phyloP scores from a whole-genome alignment of 148 eudicot genomes.

The Pouteria glomerata region DNA sequence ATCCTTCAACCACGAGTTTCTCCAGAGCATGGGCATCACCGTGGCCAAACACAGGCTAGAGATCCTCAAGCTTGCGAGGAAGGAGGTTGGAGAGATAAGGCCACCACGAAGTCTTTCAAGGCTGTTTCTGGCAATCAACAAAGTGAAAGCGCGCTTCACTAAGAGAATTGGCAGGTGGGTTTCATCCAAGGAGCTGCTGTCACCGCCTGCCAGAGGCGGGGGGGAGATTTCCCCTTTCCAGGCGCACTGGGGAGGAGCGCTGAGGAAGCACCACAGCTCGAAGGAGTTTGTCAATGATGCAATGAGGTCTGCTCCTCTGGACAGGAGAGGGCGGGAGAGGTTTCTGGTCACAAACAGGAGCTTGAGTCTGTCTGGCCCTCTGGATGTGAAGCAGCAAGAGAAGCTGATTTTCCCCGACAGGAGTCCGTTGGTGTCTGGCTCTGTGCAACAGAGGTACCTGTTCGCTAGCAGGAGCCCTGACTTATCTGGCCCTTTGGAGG shows the following conservation, averaged over 20 bases:
- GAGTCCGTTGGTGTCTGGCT: too few species aligned
- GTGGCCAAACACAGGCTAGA: constrained; percentile 93
- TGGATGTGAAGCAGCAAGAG: too few species aligned
- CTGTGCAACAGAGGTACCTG: too few species aligned
- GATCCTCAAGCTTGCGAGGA: constrained; percentile 71
- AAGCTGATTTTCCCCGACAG: too few species aligned
- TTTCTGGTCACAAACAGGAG: constrained; percentile 39
- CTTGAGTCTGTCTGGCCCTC: too few species aligned
- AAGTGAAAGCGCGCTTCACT: constrained; percentile 33
- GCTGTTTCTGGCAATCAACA: constrained; percentile 40
- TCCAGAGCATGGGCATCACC: constrained; percentile 88
- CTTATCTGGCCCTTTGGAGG: too few species aligned
- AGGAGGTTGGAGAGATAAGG: constrained; percentile 15
- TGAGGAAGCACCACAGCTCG: constrained; percentile 29
- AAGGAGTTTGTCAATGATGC: too few species aligned
- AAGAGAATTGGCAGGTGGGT: constrained; percentile 27
- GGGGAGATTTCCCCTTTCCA: constrained; percentile 28
- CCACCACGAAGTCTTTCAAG: constrained; percentile 16
- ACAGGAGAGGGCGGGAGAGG: constrained; percentile 25
- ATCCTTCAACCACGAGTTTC: constrained; percentile 84
- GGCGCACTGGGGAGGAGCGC: constrained; percentile 32
- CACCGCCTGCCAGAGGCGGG: too few species aligned
- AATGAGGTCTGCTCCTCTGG: too few species aligned
- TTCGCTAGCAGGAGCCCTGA: too few species aligned
- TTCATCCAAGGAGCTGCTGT: too few species aligned